Base-by-base conservation (phyloP, 352 stramenopile species). In the Globisporangium sylvaticum region DNA sequence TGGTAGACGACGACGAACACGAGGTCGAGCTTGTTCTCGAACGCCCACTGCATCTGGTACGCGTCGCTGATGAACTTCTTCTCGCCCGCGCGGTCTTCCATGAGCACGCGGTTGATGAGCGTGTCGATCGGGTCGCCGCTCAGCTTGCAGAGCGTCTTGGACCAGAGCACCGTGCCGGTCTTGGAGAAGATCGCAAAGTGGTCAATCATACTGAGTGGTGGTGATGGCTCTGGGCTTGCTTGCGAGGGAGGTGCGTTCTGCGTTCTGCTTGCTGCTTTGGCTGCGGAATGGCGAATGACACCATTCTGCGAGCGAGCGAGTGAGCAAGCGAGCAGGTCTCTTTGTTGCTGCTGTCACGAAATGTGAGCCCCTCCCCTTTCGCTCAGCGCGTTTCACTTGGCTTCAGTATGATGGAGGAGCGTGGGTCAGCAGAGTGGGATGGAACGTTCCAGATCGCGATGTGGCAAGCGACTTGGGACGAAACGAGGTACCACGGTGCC, bases 1-100 rank as follows among this genome's bases (percentile, higher is more conserved):
- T 97, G 90, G 68, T 96, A 97, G 4, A 97, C 90, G 54, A 96
- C 88, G 46, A 97, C 92, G 61, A 97, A 96, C 24, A 98, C 90
- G 44, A 97, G 63, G 61, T 96, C 90, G 37, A 95, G 75, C 71
- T 97, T 96, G 81, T 98, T 98, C 75, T 95, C 89, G 54, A 97
- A 94, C 42, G 80, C 80, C 90, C 90, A 98, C 64, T 97, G 90
- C 82, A 97, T 89, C 39, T 80, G 81, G 78, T 97, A 97, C 31
- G 79, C 75, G 72, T 92, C 87, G 62, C 83, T 77, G 52, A 92
- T 84, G 76, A 96, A 96, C 66, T 89, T 89, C 69, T 90, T 87
- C 70, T 94, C 87, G 44, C 88, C 88, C 12, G 88, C 73, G 64
- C 91, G 84, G 72, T 97, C 90, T 69, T 96, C 91, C 71, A 97